Conservation (phyloP, 768 basidiomycete species). For the Termitomyces heimii region DNA sequence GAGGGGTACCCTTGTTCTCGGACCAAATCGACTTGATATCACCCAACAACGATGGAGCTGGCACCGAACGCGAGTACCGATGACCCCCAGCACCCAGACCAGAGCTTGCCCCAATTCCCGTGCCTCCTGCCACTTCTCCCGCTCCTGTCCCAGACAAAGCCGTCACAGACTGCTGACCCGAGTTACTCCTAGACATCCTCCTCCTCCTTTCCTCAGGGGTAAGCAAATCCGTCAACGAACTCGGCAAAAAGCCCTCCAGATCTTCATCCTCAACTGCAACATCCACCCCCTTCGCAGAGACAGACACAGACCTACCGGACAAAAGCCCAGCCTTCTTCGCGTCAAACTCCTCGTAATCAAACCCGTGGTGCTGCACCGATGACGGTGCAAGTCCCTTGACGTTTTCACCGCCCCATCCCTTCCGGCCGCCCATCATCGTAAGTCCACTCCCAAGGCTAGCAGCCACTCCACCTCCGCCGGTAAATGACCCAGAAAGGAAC, state of each 20-base stretch:
- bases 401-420: constrained; percentile 27
- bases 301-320: constrained; percentile 8
- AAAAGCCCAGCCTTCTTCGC: constrained; percentile 13
- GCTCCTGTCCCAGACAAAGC: constrained; percentile 11
- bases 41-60: constrained; percentile 68
- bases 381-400: constrained; percentile 2
- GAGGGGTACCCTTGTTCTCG: constrained; percentile 31
- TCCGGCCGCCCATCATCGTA: constrained; percentile 41
- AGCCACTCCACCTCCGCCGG: constrained; percentile 45
- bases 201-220: constrained; percentile 84
- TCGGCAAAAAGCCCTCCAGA: constrained; percentile 84
- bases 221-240: constrained; percentile 81
- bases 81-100: constrained; percentile 30
- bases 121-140: constrained; percentile 5
- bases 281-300: constrained; percentile 14
- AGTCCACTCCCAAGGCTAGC: constrained; percentile 55
- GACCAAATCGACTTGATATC: constrained; percentile 83
- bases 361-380: constrained; percentile 17
- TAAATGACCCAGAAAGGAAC: constrained; percentile 34
- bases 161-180: constrained; percentile 29
- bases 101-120: neutral
- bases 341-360: constrained; percentile 34
- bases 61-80: constrained; percentile 79
- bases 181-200: constrained; percentile 73
- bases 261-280: constrained; percentile 67